Conservation (phyloP, 192 early-diverging fungal species). For the Mortierella hygrophila region DNA sequence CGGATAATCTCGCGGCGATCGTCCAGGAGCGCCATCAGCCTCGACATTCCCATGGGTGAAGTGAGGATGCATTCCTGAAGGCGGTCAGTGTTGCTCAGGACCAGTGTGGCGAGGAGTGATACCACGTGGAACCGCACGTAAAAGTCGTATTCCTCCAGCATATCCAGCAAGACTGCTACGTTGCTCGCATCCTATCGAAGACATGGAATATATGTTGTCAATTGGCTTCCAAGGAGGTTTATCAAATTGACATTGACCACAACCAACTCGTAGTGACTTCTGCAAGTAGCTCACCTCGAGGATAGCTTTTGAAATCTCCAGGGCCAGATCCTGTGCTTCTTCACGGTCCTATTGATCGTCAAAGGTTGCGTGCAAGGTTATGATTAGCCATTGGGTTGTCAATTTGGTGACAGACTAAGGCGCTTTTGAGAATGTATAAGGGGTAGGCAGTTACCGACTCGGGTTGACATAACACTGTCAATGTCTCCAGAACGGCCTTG, state of each 20-base stretch:
- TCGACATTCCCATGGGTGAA: conserved; percentile 84
- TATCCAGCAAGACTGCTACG: conserved; percentile 85
- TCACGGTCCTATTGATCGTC: conserved; percentile 22
- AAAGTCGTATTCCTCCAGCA: conserved; percentile 93
- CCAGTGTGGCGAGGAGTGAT: conserved; percentile 85
- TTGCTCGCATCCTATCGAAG: conserved; percentile 68
- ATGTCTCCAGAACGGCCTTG: conserved; percentile 90
- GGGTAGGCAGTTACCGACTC: conserved; percentile 40
- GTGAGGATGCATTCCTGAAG: conserved; percentile 91
- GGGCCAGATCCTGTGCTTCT: conserved; percentile 29
- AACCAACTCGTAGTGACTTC: not conserved
- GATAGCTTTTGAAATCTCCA: conserved; percentile 36
- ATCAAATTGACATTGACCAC: too few relatives aligned
- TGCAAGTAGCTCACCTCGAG: conserved; percentile 9
- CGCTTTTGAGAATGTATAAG: not conserved
- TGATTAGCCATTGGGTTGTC: not conserved
- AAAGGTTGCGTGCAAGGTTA: not conserved
- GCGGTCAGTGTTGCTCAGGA: conserved; percentile 67
- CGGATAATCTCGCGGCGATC: conserved; percentile 95
- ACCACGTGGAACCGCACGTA: conserved; percentile 94
- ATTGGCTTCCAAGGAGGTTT: not conserved
- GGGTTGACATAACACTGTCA: conserved; percentile 79
- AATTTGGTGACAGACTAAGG: not conserved
- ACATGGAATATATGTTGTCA: not conserved
- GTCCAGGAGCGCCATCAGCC: conserved; percentile 94